Percentiles rank a stretch among this genome's conserved stretches.
phyloP scores from a whole-genome alignment of 164 flowering plant genomes.

The Vitis rotundifolia region DNA sequence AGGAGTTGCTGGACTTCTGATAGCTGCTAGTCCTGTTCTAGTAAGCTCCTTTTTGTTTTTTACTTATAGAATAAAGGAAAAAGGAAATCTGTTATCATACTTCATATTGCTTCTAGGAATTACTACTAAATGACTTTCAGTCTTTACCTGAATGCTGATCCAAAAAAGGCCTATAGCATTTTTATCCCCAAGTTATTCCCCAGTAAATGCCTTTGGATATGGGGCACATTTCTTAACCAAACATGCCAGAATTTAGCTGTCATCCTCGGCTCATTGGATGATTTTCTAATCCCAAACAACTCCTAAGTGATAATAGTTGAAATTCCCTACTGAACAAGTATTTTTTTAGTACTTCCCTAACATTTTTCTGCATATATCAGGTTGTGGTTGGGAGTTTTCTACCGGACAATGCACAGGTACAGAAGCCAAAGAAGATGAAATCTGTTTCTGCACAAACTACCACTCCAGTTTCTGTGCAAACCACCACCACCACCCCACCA shows the following conservation, averaged over 20 bases:
- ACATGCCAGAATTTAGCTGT: too few relatives aligned
- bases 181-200: too few relatives aligned
- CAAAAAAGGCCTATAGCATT: too few relatives aligned
- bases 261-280: too few relatives aligned
- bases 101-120: too few relatives aligned
- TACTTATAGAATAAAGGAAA: not conserved
- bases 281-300: too few relatives aligned
- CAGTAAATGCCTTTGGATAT: too few relatives aligned
- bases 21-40: conserved; percentile 52
- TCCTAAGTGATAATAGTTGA: too few relatives aligned
- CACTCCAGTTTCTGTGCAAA: not conserved
- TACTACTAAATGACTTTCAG: too few relatives aligned
- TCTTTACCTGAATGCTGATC: too few relatives aligned
- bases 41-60: conserved; percentile 13
- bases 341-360: not conserved
- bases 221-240: too few relatives aligned
- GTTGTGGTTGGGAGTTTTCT: conserved; percentile 39
- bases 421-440: conserved; percentile 25
- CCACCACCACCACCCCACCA: conserved; percentile 5
- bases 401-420: conserved; percentile 19
- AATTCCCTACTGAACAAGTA: not conserved
- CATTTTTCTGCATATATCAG: conserved; percentile 10
- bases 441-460: conserved; percentile 8
- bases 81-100: not conserved
- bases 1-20: conserved; percentile 44